Base-by-base conservation (phyloP, 176 grass and related monocot genomes). In the Lolium multiflorum region DNA sequence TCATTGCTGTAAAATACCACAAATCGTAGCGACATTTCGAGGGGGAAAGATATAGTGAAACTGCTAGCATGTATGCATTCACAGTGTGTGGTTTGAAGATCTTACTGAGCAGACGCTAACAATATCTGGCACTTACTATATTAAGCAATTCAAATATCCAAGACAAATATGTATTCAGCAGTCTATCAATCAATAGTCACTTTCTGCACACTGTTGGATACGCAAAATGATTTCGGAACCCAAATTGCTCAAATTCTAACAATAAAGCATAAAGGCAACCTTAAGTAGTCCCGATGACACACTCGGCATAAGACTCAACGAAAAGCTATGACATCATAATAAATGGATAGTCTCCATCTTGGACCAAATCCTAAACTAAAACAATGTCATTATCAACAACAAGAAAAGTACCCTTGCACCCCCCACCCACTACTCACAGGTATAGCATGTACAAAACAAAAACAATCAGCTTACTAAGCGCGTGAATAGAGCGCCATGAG, bases 101-200 rank as follows among this genome's bases (percentile, higher is more conserved):
- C 17, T 65, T 74, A 57, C 14, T 69, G 25, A 76, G 70, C 24
- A 85, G 71, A 58, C 31, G 31, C 24, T 59, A 84, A 46, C 16
- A 82, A 85, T 56, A 24, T 28, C 13, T 50, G 74, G 55, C 61
- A 14, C 66, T 51, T 69, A 48, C 54, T 49, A 22, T 22, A 58
- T 13, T 80, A 25, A 74, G 58, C 12, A 49, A 57, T 21, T 55
- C 60, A 83, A 16, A 43, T 15, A 20, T 49, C 21, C n/a, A 84
- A 43, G 35, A 46, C 51, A 79, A 25, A 85, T 50, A 43, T 81
- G 59, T 14, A 80, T 31, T 89, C 50, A 76, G n/a, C 26, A 77
- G 12, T 56, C 37, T 47, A 49, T 5, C 26, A 77, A 3, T 64
- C 47, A 37, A 49, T 62, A 71, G 35, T 20, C 69, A 46, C 52